Percentiles rank a stretch among this genome's conserved stretches.
Evolutionary conservation across 2,329 filamentous ascomycete genomes (phyloP).

Genomic region (Sporothrix inflata): DNA sequence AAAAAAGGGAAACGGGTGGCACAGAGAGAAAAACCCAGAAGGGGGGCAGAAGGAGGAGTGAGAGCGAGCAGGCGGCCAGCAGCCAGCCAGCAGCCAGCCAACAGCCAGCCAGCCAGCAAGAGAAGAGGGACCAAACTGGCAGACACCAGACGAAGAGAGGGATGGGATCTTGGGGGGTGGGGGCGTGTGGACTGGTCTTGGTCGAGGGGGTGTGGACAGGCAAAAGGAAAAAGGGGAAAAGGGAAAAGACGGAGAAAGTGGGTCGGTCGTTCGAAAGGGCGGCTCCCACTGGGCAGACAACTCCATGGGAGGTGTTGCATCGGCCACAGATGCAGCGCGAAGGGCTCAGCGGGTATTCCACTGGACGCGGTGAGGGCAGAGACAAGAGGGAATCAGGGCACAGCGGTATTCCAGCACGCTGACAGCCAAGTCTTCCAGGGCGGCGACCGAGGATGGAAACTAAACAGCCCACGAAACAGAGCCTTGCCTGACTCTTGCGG

Average conservation of each 20-base stretch:
- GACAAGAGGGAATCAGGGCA: not conserved
- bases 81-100: constrained; percentile 1
- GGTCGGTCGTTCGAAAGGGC: constrained; percentile 29
- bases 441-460: not conserved
- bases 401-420: not conserved
- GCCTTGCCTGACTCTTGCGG: not conserved
- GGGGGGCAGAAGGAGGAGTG: constrained; percentile 18
- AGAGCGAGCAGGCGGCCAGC: not conserved
- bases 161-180: constrained; percentile 30
- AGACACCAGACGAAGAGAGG: constrained; percentile 30
- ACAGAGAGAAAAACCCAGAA: constrained; percentile 28
- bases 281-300: constrained; percentile 22
- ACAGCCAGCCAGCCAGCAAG: not conserved
- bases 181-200: constrained; percentile 28
- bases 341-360: constrained; percentile 1
- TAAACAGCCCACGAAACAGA: not conserved
- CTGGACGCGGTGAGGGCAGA: not conserved
- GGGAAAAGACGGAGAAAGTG: constrained; percentile 33
- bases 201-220: constrained; percentile 30
- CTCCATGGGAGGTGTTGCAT: constrained; percentile 15
- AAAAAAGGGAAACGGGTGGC: constrained; percentile 23
- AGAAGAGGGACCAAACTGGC: not conserved
- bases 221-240: constrained; percentile 28
- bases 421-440: not conserved
- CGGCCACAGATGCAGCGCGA: not conserved